Percentiles rank a stretch among this genome's conserved stretches.
Evolutionary conservation across 495 filamentous ascomycete species (phyloP).

Genomic region (Penicillium herquei): DNA sequence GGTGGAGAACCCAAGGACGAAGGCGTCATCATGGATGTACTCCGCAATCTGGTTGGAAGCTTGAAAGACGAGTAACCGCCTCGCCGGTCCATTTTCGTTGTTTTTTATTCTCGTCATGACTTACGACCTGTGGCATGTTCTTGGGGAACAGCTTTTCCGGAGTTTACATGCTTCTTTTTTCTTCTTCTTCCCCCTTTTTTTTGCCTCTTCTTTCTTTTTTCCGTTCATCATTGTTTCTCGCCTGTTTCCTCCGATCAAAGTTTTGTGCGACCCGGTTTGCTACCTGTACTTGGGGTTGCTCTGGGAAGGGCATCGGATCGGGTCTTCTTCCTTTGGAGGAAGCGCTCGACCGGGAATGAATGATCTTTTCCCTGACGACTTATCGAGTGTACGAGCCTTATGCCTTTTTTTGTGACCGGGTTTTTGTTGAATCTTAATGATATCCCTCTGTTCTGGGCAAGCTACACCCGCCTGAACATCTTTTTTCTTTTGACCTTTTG

Average conservation of each 20-base stretch:
- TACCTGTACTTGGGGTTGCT: not conserved
- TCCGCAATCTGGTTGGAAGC: conserved; percentile 42
- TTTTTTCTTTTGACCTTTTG: conserved; percentile 7
- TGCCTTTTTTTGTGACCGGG: conserved; percentile 26
- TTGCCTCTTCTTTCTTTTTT: not conserved
- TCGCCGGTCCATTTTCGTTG: not conserved
- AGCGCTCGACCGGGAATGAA: conserved; percentile 10
- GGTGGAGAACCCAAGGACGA: conserved; percentile 49
- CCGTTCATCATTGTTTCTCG: not conserved
- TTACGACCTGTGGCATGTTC: conserved; percentile 1
- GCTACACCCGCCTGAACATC: conserved; percentile 11
- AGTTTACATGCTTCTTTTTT: not conserved
- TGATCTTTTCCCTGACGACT: conserved; percentile 21
- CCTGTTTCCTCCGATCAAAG: not conserved
- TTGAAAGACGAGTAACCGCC: conserved; percentile 35
- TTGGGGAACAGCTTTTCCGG: conserved; percentile 1
- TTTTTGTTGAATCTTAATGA: conserved; percentile 31
- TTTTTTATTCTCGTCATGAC: conserved; percentile 4
- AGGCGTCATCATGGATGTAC: conserved; percentile 44
- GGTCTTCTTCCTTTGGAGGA: conserved; percentile 1
- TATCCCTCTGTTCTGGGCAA: conserved; percentile 33
- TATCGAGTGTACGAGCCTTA: conserved; percentile 33
- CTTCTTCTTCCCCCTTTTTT: not conserved
- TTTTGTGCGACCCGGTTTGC: conserved; percentile 1
- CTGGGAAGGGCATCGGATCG: not conserved